Evolutionary conservation across 2,329 filamentous ascomycete genomes (phyloP).

Genomic region (Mollisia scopiformis): DNA sequence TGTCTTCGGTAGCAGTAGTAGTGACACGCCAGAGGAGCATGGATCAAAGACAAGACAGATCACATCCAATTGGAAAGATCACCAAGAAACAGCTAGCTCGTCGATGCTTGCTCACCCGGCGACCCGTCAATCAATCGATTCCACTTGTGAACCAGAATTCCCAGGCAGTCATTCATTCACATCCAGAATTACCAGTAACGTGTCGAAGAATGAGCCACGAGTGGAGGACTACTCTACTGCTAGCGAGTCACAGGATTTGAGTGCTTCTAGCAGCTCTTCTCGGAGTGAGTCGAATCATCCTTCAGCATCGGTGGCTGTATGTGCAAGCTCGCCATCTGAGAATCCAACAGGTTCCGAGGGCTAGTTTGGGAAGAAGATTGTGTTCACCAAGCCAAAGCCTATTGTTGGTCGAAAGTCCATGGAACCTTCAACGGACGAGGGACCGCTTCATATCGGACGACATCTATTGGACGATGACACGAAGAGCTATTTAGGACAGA

Average conservation of each 20-base stretch:
- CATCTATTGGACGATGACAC: neutral
- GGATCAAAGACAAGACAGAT: neutral
- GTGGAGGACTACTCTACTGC: neutral
- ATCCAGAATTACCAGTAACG: neutral
- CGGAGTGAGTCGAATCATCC: neutral
- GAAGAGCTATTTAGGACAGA: neutral
- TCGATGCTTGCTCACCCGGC: conserved; percentile 5
- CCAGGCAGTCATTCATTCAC: neutral
- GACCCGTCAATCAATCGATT: neutral
- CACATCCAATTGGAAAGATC: too few species aligned
- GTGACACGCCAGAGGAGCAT: conserved; percentile 12
- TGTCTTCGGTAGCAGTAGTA: conserved; percentile 30
- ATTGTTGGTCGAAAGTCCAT: conserved; percentile 14
- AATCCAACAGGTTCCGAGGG: neutral
- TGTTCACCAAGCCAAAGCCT: conserved; percentile 23
- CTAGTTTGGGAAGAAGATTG: conserved; percentile 8
- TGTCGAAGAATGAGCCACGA: neutral
- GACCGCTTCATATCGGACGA: conserved; percentile 20
- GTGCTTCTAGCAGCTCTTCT: conserved; percentile 1
- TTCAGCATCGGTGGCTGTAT: neutral
- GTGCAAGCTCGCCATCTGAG: neutral
- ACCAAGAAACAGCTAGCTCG: neutral
- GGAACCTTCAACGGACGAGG: neutral
- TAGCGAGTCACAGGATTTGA: neutral
- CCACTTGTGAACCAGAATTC: neutral